These are phyloP conservation scores for Butyriboletus loyo DNA, from an alignment of 768 basidiomycete species.

Conservation along the genomic window DNA sequence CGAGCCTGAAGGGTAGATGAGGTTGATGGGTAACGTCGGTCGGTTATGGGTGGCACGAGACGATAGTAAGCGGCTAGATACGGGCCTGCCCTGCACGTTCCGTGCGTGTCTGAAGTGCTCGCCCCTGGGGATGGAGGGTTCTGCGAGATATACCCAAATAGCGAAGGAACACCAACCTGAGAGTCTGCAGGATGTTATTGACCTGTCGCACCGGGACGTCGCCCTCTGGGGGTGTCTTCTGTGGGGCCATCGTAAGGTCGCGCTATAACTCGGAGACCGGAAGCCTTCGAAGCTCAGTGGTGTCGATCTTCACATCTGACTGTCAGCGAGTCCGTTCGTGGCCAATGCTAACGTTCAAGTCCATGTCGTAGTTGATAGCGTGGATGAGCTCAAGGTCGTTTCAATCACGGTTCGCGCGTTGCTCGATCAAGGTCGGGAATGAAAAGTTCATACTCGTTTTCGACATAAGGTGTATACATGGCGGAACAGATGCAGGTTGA, in stretches of 20 bases:
- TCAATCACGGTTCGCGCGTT: not conserved
- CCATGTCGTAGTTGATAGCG: not conserved
- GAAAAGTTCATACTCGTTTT: slow-evolving; percentile 26
- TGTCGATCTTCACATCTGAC: slow-evolving; percentile 4
- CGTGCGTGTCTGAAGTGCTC: slow-evolving; percentile 68
- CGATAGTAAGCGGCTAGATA: slow-evolving; percentile 16
- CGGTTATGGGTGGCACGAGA: slow-evolving; percentile 34
- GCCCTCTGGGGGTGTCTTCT: slow-evolving; percentile 2
- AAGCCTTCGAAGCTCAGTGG: not conserved
- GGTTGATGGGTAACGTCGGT: slow-evolving; percentile 45
- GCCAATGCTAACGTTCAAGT: not conserved
- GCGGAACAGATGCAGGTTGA: slow-evolving; percentile 14
- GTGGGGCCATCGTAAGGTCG: slow-evolving; percentile 9
- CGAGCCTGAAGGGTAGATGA: slow-evolving; percentile 32
- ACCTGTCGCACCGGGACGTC: slow-evolving; percentile 23
- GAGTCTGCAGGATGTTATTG: slow-evolving; percentile 27
- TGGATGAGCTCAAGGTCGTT: not conserved
- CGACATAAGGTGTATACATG: slow-evolving; percentile 28
- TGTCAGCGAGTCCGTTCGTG: not conserved
- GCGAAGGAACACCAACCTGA: slow-evolving; percentile 22
- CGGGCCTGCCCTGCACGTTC: slow-evolving; percentile 41
- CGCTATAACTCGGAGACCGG: not conserved
- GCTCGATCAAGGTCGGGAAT: not conserved
- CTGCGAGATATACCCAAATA: not conserved
- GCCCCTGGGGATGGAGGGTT: slow-evolving; percentile 41